Conservation (phyloP, 805 yeast genomes). For the Candida alai region DNA sequence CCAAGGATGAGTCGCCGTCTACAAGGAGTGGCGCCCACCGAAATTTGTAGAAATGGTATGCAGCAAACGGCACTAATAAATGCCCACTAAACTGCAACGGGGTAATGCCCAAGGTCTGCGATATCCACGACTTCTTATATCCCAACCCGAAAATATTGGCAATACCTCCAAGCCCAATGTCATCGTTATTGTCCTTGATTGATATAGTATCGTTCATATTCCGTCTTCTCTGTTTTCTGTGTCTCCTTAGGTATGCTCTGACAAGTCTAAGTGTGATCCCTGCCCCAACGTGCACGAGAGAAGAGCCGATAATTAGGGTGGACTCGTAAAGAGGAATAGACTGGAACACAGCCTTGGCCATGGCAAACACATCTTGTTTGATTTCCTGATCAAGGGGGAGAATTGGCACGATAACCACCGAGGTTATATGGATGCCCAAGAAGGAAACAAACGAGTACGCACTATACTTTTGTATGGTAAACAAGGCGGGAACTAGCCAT, state of each 20-base stretch:
- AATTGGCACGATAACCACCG: constrained; percentile 54
- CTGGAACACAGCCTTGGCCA: constrained; percentile 62
- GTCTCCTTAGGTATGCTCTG: constrained; percentile 17
- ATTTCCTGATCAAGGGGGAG: constrained; percentile 33
- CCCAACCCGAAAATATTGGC: constrained; percentile 55
- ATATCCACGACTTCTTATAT: constrained; percentile 42
- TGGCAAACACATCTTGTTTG: constrained; percentile 53
- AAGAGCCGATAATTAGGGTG: constrained; percentile 44
- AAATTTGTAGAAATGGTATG: constrained; percentile 45
- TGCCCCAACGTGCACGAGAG: constrained; percentile 46
- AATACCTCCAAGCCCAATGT: constrained; percentile 61
- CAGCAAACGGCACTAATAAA: constrained; percentile 40
- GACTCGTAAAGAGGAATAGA: constrained; percentile 45
- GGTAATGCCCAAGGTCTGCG: constrained; percentile 37
- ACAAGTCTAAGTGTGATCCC: constrained; percentile 48
- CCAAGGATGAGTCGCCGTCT: constrained; percentile 62
- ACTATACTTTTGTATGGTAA: constrained; percentile 52
- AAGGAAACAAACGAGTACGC: constrained; percentile 56
- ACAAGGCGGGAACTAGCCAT: constrained; percentile 12
- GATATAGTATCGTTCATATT: constrained; percentile 9
- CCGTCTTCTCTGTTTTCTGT: constrained; percentile 8
- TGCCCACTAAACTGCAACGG: constrained; percentile 64
- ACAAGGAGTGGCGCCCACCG: constrained; percentile 48
- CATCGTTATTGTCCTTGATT: constrained; percentile 36
- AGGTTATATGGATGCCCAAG: constrained; percentile 51